Evolutionary conservation across 2,329 filamentous ascomycete genomes (phyloP).

Genomic region (Iodosphaeria phyllophila): DNA sequence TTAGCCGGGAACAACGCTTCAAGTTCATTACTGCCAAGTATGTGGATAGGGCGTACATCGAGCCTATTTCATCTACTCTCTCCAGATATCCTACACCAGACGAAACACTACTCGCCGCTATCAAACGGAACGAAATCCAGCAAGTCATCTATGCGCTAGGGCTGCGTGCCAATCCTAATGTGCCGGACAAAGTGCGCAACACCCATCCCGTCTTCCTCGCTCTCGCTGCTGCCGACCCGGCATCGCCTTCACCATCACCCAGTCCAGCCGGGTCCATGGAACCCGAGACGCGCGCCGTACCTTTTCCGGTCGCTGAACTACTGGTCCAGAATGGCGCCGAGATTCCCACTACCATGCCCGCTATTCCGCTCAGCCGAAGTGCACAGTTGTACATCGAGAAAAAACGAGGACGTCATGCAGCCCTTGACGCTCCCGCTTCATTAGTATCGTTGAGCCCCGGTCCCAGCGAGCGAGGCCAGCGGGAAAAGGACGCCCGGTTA

Average conservation of each 20-base stretch:
- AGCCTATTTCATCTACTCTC: constrained; percentile 55
- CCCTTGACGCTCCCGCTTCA: constrained; percentile 17
- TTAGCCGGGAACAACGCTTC: constrained; percentile 77
- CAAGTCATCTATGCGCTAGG: constrained; percentile 83
- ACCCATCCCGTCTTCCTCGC: constrained; percentile 85
- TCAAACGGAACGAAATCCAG: constrained; percentile 92
- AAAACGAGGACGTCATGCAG: constrained; percentile 35
- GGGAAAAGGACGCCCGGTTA: constrained; percentile 51
- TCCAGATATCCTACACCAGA: constrained; percentile 65
- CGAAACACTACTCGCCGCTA: constrained; percentile 75
- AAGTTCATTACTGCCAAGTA: constrained; percentile 94
- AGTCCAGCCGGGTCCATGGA: constrained; percentile 22
- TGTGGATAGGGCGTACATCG: constrained; percentile 64
- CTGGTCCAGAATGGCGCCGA: constrained; percentile 88
- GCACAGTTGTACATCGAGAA: constrained; percentile 75
- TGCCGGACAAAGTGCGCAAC: constrained; percentile 65
- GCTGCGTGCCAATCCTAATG: constrained; percentile 72
- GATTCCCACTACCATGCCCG: constrained; percentile 55
- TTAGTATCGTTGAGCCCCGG: constrained; percentile 26
- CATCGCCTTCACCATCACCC: constrained; percentile 39
- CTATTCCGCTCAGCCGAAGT: constrained; percentile 65
- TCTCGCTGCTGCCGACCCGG: constrained; percentile 80
- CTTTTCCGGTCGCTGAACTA: constrained; percentile 82
- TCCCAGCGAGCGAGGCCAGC: constrained; percentile 28
- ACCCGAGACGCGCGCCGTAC: constrained; percentile 31